Percentiles rank a stretch among this genome's conserved stretches.
phyloP scores from a whole-genome alignment of 1,284 basidiomycete genomes.

The Cryptococcus sp. region DNA sequence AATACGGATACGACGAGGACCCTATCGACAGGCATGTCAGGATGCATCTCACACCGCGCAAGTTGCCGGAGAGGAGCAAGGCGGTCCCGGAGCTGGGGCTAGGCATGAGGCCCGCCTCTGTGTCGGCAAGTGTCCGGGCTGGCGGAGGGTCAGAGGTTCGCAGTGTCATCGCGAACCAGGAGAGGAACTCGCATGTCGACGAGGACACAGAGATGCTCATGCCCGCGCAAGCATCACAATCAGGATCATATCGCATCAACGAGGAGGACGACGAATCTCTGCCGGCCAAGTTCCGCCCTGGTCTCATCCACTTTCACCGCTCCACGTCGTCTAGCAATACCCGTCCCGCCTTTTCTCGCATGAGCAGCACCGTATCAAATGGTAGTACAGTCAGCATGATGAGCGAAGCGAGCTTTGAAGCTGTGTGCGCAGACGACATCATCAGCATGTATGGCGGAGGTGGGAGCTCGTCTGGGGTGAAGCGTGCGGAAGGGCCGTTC shows the following conservation, averaged over 20 bases:
- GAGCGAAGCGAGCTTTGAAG: conserved; percentile 36
- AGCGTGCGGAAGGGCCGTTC: conserved; percentile 12
- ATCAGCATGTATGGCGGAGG: conserved; percentile 29
- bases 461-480: conserved; percentile 1
- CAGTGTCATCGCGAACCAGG: conserved; percentile 3
- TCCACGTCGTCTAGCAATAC: conserved; percentile 9
- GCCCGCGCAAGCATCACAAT: background rate
- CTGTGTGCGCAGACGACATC: conserved; percentile 27
- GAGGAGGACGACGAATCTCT: conserved; percentile 2
- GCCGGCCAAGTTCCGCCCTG: conserved; percentile 18
- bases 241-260: background rate
- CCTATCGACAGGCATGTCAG: conserved; percentile 33
- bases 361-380: conserved; percentile 11
- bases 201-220: background rate
- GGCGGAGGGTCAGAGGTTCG: background rate
- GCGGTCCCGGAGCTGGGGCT: background rate
- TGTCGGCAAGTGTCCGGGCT: background rate
- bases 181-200: background rate
- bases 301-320: conserved; percentile 36
- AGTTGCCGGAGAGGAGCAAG: background rate
- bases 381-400: conserved; percentile 15
- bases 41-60: conserved; percentile 23
- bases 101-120: conserved; percentile 1
- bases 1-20: conserved; percentile 35
- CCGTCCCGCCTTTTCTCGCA: conserved; percentile 12